Percentiles rank a stretch among this genome's conserved stretches.
These are phyloP conservation scores for Boletus edulis DNA, from an alignment of 768 basidiomycete species.

Conservation along the genomic window DNA sequence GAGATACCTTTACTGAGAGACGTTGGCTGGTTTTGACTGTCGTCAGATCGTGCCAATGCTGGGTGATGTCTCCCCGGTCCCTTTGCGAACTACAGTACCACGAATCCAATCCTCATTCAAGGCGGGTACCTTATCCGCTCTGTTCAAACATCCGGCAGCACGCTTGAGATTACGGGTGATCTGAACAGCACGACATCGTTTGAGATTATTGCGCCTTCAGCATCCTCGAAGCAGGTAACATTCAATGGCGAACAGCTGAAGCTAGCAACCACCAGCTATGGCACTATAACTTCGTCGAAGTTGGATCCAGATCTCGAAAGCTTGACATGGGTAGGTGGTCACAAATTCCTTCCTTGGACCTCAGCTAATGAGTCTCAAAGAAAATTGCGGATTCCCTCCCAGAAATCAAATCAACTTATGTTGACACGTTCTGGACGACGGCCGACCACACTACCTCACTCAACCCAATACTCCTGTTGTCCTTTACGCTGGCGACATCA, in stretches of 20 bases:
- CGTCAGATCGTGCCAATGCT: constrained; percentile 47
- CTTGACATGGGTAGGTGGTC: constrained; percentile 16
- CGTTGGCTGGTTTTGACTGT: background rate
- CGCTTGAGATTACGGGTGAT: constrained; percentile 44
- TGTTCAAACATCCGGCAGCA: constrained; percentile 33
- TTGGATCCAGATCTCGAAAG: constrained; percentile 18
- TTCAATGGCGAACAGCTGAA: constrained; percentile 41
- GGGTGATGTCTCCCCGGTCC: constrained; percentile 43
- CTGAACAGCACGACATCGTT: constrained; percentile 42
- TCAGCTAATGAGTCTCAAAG: constrained; percentile 11
- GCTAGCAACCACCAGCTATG: constrained; percentile 39
- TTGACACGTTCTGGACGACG: too few relatives aligned
- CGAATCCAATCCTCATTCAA: constrained; percentile 45
- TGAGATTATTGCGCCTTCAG: constrained; percentile 46
- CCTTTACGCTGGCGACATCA: too few relatives aligned
- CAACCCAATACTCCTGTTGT: too few relatives aligned
- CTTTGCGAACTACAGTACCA: constrained; percentile 35
- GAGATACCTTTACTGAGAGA: background rate
- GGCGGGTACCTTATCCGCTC: constrained; percentile 49
- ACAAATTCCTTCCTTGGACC: background rate
- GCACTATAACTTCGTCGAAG: constrained; percentile 34
- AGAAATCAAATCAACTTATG: constrained; percentile 39
- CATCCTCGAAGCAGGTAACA: constrained; percentile 37
- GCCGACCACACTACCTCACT: constrained; percentile 41
- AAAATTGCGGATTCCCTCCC: constrained; percentile 28